Evolutionary conservation across 257 asterid species (phyloP).

Genomic region (Rehmannia glutinosa): DNA sequence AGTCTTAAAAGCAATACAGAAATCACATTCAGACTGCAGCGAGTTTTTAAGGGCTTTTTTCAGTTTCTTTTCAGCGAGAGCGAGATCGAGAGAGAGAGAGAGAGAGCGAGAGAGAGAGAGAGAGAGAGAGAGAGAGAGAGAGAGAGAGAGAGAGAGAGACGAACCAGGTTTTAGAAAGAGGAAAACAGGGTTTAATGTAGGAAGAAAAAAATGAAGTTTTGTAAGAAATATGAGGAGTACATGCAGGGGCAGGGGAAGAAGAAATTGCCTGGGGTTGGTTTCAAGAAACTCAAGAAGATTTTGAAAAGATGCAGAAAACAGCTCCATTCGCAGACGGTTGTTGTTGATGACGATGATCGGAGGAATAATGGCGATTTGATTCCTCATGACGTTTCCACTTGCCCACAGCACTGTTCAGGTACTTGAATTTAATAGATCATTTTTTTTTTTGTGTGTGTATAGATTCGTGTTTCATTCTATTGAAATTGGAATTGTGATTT

Average conservation of each 20-base stretch:
- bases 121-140: too few species aligned
- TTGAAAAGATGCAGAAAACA: slow-evolving; percentile 64
- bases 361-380: too few species aligned
- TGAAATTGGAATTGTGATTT: not conserved
- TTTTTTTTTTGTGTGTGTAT: not conserved
- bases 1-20: too few species aligned
- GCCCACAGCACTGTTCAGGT: slow-evolving; percentile 81
- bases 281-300: slow-evolving; percentile 84
- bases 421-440: not conserved
- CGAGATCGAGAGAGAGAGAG: too few species aligned
- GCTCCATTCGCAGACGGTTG: slow-evolving; percentile 2
- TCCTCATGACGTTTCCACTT: slow-evolving; percentile 29
- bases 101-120: too few species aligned
- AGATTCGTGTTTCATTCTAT: not conserved
- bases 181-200: not conserved
- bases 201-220: slow-evolving; percentile 61
- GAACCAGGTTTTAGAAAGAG: not conserved
- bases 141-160: too few species aligned
- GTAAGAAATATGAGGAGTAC: slow-evolving; percentile 90
- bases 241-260: slow-evolving; percentile 60
- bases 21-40: too few species aligned
- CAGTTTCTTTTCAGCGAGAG: not conserved
- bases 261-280: slow-evolving; percentile 74
- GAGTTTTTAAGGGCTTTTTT: too few species aligned
- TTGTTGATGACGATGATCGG: too few species aligned